phyloP scores from a whole-genome alignment of 805 yeast species.

The Wickerhamomyces hampshirensis region DNA sequence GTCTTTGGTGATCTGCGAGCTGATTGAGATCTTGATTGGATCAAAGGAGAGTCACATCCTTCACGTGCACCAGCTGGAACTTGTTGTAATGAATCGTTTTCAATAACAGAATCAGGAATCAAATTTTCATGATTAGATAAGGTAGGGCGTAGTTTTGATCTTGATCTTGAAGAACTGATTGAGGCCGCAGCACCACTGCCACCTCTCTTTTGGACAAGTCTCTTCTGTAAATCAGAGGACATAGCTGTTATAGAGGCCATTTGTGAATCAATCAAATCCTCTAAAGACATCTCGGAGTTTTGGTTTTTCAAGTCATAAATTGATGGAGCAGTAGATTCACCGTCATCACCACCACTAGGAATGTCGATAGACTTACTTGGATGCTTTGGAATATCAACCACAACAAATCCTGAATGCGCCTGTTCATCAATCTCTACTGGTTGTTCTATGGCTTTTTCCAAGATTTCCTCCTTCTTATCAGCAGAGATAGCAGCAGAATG shows the following conservation, averaged over 20 bases:
- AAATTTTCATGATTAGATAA: constrained; percentile 8
- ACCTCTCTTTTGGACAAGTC: constrained; percentile 8
- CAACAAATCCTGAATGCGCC: constrained; percentile 19
- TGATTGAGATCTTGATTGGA: constrained; percentile 27
- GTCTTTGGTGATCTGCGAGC: not conserved
- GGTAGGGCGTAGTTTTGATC: constrained; percentile 14
- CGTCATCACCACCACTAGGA: constrained; percentile 1
- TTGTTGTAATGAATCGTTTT: constrained; percentile 32
- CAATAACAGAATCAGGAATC: constrained; percentile 32
- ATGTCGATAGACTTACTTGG: constrained; percentile 7
- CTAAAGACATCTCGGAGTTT: constrained; percentile 19
- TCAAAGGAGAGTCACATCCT: constrained; percentile 32
- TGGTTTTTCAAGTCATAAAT: constrained; percentile 20
- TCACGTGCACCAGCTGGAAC: constrained; percentile 44
- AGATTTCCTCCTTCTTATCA: constrained; percentile 4
- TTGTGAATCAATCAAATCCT: constrained; percentile 26
- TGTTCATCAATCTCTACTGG: constrained; percentile 13
- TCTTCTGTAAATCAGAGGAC: constrained; percentile 18
- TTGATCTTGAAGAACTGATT: constrained; percentile 9
- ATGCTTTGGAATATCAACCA: constrained; percentile 19
- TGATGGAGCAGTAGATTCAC: constrained; percentile 5
- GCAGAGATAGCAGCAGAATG: constrained; percentile 5
- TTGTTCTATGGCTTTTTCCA: constrained; percentile 1
- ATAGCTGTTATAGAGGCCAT: constrained; percentile 25
- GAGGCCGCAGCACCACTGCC: not conserved